Percentiles rank a stretch among this genome's conserved stretches.
phyloP scores from a whole-genome alignment of 2,329 filamentous ascomycete species.

The Didymella sp. region DNA sequence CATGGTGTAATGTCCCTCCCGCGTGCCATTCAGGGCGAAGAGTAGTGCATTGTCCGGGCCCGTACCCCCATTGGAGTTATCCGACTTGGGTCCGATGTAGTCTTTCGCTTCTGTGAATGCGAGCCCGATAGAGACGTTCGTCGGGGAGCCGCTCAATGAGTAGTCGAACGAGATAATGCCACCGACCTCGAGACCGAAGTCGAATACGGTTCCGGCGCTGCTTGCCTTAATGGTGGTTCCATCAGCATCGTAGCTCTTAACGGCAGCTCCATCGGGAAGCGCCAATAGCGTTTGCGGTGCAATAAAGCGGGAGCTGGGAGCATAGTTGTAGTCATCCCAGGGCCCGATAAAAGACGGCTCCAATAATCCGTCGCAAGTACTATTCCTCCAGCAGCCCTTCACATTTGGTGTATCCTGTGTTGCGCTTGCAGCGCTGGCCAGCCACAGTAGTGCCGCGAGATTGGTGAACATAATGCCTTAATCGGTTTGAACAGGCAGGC shows the following conservation, averaged over 20 bases:
- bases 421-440: neutral
- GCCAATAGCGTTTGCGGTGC: constrained; percentile 1
- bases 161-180: constrained; percentile 63
- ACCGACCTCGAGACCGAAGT: constrained; percentile 66
- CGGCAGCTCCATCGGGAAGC: neutral
- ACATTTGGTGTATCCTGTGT: neutral
- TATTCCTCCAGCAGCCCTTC: constrained; percentile 8
- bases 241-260: neutral
- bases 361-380: neutral
- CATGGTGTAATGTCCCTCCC: constrained; percentile 53
- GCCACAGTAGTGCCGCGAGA: neutral
- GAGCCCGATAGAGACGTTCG: constrained; percentile 46
- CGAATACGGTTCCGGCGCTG: constrained; percentile 53
- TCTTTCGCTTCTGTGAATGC: constrained; percentile 54
- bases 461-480: neutral
- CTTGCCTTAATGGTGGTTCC: neutral
- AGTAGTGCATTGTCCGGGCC: constrained; percentile 57
- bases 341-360: neutral
- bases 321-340: constrained; percentile 7
- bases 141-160: constrained; percentile 44
- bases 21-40: constrained; percentile 48
- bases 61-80: constrained; percentile 51
- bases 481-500: neutral
- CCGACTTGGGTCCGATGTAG: constrained; percentile 54
- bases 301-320: constrained; percentile 4